Evolutionary conservation across 2,329 filamentous ascomycete species (phyloP).

Genomic region (Clarireedia paspali): DNA sequence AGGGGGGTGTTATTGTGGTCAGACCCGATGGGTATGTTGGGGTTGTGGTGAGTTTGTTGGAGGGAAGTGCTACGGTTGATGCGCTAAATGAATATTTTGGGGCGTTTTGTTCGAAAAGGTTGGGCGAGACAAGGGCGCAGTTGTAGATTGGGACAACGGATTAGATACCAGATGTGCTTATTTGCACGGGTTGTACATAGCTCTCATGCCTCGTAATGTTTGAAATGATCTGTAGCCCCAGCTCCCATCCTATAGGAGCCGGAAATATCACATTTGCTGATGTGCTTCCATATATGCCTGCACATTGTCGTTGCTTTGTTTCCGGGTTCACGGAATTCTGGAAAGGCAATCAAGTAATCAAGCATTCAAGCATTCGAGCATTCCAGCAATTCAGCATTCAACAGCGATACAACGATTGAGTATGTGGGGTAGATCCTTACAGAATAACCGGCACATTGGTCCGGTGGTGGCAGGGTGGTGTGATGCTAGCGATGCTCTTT

Average conservation of each 20-base stretch:
- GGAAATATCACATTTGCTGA: too few relatives aligned
- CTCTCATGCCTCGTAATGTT: too few relatives aligned
- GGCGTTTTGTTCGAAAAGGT: conserved; percentile 58
- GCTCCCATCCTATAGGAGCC: too few relatives aligned
- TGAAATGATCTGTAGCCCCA: too few relatives aligned
- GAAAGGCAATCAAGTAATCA: not conserved
- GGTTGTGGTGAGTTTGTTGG: conserved; percentile 62
- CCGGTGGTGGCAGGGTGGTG: not conserved
- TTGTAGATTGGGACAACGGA: conserved; percentile 26
- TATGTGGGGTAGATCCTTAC: not conserved
- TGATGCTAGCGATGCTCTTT: not conserved
- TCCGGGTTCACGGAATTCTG: too few relatives aligned
- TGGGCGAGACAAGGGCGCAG: conserved; percentile 35
- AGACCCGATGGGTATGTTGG: conserved; percentile 84
- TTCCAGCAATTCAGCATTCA: not conserved
- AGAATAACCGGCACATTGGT: not conserved
- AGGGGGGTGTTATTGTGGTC: conserved; percentile 74
- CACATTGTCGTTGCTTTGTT: too few relatives aligned
- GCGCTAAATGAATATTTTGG: conserved; percentile 78
- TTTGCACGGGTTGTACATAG: not conserved
- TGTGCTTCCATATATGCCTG: too few relatives aligned
- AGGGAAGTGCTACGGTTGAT: conserved; percentile 73
- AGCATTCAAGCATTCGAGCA: too few relatives aligned
- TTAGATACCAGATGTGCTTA: not conserved
- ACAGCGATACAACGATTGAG: not conserved